These are phyloP conservation scores for Zoysia japonica DNA, from an alignment of 176 grass and related monocot genomes.

Conservation along the genomic window DNA sequence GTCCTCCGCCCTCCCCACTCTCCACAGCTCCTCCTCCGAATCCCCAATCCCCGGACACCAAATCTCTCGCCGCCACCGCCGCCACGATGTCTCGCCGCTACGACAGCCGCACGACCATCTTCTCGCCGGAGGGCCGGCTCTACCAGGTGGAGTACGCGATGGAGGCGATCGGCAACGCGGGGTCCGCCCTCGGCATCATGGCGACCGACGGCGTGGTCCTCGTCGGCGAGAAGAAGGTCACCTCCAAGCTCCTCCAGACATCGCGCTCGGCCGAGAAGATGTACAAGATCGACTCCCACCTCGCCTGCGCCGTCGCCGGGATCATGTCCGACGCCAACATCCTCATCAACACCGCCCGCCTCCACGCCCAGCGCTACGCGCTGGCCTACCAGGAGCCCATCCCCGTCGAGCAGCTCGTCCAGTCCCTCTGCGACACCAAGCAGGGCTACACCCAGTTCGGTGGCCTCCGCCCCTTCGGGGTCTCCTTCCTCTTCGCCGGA, in stretches of 20 bases:
- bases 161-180: constrained; percentile 95
- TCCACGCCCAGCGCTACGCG: constrained; percentile 89
- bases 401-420: constrained; percentile 88
- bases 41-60: background rate
- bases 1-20: too few relatives aligned
- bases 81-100: constrained; percentile 87
- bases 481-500: constrained; percentile 88
- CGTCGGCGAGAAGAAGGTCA: constrained; percentile 95
- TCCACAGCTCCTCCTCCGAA: background rate
- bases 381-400: constrained; percentile 90
- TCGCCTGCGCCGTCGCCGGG: constrained; percentile 78
- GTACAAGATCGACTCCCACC: constrained; percentile 94
- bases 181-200: constrained; percentile 80
- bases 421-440: constrained; percentile 91
- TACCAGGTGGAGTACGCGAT: constrained; percentile 97
- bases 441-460: constrained; percentile 95
- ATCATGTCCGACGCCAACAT: constrained; percentile 98
- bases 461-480: constrained; percentile 86
- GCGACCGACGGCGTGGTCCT: constrained; percentile 72
- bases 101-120: constrained; percentile 88
- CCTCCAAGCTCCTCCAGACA: constrained; percentile 87
- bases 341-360: constrained; percentile 85
- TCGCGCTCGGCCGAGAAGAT: constrained; percentile 92
- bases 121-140: constrained; percentile 89
- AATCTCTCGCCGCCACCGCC: background rate